Percentiles rank a stretch among this genome's conserved stretches.
Evolutionary conservation across 345 rosid species (phyloP).

Genomic region (Barbarea vulgaris): DNA sequence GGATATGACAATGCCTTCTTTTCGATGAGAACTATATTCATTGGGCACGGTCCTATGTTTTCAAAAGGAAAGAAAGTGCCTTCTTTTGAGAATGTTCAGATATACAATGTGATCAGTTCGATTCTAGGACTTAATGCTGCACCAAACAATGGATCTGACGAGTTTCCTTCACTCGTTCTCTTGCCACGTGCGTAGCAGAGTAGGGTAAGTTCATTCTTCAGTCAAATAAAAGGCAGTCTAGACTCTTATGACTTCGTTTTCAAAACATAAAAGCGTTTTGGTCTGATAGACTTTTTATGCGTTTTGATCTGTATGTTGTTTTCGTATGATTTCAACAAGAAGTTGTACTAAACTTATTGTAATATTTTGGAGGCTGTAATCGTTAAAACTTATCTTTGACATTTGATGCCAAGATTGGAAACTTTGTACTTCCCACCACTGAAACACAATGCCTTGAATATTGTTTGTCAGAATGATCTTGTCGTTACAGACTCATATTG

Average conservation of each 20-base stretch:
- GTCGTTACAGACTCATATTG: not conserved
- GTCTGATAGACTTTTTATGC: not conserved
- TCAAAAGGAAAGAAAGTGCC: slow-evolving; percentile 76
- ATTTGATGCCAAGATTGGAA: slow-evolving; percentile 12
- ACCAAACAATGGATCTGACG: slow-evolving; percentile 72
- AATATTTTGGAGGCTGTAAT: not conserved
- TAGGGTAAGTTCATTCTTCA: slow-evolving; percentile 15
- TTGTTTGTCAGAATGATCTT: not conserved
- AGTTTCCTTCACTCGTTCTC: slow-evolving; percentile 52
- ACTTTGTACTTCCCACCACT: not conserved
- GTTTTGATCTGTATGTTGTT: not conserved
- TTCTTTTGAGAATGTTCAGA: slow-evolving; percentile 91
- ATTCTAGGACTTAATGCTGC: slow-evolving; percentile 77
- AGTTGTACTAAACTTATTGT: not conserved
- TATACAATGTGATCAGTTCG: slow-evolving; percentile 79
- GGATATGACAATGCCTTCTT: slow-evolving; percentile 89
- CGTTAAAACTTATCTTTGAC: not conserved
- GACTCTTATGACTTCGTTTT: not conserved
- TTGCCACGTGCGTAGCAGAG: slow-evolving; percentile 46
- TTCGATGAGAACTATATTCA: slow-evolving; percentile 92
- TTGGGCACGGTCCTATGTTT: slow-evolving; percentile 91
- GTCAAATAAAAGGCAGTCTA: slow-evolving; percentile 5
- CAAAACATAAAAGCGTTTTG: not conserved
- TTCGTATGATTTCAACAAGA: not conserved
- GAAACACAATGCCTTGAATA: slow-evolving; percentile 9